A percentile compares a stretch with the other conserved stretches of the same genome.
Conservation (phyloP, 148 eudicot species). For the Dianthus caryophyllus region DNA sequence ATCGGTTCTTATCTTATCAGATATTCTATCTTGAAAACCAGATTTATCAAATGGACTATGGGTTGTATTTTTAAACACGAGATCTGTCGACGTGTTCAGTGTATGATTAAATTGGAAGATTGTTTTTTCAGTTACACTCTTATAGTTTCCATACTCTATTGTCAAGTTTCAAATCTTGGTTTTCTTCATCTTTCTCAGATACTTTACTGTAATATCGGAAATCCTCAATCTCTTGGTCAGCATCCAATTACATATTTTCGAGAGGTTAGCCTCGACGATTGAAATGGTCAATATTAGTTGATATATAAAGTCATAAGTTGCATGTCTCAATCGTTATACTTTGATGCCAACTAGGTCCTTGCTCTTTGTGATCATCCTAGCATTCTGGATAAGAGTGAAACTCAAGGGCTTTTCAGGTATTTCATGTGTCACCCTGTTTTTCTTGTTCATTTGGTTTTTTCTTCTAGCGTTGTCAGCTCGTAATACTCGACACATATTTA, state of each 20-base stretch:
- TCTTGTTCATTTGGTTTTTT: too few relatives aligned
- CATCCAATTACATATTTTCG: conserved; percentile 91
- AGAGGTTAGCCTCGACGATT: conserved; percentile 47
- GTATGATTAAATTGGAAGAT: not conserved
- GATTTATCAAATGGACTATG: not conserved
- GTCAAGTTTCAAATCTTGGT: conserved; percentile 9
- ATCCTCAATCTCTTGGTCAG: conserved; percentile 94
- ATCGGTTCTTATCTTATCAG: too few relatives aligned
- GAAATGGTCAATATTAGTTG: not conserved
- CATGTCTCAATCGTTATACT: not conserved
- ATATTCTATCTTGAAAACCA: not conserved
- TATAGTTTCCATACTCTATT: not conserved
- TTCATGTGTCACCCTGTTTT: conserved; percentile 7
- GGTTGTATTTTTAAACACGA: not conserved
- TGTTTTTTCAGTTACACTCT: not conserved
- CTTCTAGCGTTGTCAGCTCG: not conserved
- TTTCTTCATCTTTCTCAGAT: conserved; percentile 41
- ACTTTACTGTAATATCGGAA: conserved; percentile 90
- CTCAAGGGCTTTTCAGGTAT: conserved; percentile 83
- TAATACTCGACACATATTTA: not conserved
- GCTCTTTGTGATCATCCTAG: conserved; percentile 86
- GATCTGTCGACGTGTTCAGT: not conserved
- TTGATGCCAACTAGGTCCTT: conserved; percentile 51
- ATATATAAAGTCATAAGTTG: not conserved
- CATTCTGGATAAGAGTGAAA: conserved; percentile 78